These are phyloP conservation scores for Chrysoporthe austroafricana DNA, from an alignment of 2,329 filamentous ascomycete genomes.

Conservation along the genomic window DNA sequence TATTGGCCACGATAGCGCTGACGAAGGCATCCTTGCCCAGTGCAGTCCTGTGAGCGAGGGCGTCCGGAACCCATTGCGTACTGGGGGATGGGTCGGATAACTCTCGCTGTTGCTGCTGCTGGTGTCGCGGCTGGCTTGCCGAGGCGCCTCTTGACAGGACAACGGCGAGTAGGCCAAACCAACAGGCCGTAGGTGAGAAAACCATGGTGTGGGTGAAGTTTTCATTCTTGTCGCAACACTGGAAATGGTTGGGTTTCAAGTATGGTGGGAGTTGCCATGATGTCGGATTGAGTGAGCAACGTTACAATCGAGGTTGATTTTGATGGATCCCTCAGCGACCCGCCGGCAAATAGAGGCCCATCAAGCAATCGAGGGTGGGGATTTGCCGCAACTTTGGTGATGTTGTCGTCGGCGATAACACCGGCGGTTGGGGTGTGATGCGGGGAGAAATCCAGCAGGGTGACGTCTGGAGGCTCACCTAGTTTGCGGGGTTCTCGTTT, in stretches of 20 bases:
- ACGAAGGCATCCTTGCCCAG: conserved; percentile 35
- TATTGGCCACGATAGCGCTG: conserved; percentile 36
- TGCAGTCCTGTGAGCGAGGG: conserved; percentile 12
- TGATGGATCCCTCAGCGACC: neutral
- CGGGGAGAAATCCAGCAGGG: neutral
- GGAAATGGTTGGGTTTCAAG: neutral
- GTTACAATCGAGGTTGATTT: conserved; percentile 11
- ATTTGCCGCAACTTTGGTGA: neutral
- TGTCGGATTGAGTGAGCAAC: conserved; percentile 9
- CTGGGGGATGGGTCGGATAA: conserved; percentile 12
- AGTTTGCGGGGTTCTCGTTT: neutral
- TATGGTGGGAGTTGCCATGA: neutral
- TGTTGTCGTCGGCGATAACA: conserved; percentile 8
- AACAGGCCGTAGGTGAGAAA: neutral
- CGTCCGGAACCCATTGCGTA: conserved; percentile 20
- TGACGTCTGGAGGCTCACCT: neutral
- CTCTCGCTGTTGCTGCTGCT: conserved; percentile 3
- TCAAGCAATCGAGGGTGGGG: conserved; percentile 3
- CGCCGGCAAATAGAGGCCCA: neutral
- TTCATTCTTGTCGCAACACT: neutral
- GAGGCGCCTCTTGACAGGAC: neutral
- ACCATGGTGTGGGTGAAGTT: neutral
- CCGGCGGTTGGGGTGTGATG: neutral
- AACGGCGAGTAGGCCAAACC: conserved; percentile 2
- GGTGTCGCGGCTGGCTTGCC: neutral